phyloP scores from a whole-genome alignment of 495 filamentous ascomycete species.

The Aspergillus conjunctus region DNA sequence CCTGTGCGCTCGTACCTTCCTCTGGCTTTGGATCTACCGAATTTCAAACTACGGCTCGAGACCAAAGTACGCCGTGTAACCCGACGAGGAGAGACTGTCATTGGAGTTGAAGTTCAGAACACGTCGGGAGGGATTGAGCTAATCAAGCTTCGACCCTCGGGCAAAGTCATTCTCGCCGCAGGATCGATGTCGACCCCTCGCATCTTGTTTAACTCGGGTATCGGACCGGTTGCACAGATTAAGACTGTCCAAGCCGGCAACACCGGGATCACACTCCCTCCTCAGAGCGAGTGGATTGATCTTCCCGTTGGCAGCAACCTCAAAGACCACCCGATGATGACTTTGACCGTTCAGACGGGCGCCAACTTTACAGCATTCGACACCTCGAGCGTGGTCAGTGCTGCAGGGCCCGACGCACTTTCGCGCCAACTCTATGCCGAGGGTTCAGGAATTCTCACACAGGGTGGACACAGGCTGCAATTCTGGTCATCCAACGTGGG shows the following conservation, averaged over 20 bases:
- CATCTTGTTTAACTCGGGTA: conserved; percentile 64
- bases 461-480: conserved; percentile 61
- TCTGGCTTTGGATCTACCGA: conserved; percentile 57
- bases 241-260: conserved; percentile 48
- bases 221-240: conserved; percentile 63
- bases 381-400: conserved; percentile 58
- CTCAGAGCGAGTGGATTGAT: conserved; percentile 62
- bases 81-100: conserved; percentile 60
- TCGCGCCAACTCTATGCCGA: conserved; percentile 46
- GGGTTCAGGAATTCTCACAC: conserved; percentile 63
- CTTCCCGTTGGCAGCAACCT: conserved; percentile 73
- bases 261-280: conserved; percentile 48
- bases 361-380: conserved; percentile 62
- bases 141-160: conserved; percentile 57
- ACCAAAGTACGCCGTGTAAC: conserved; percentile 64
- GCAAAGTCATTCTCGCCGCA: conserved; percentile 65
- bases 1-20: conserved; percentile 72
- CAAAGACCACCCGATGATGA: conserved; percentile 70
- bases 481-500: conserved; percentile 30
- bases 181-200: conserved; percentile 70
- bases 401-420: conserved; percentile 37
- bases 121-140: conserved; percentile 60
- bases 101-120: conserved; percentile 65
- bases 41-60: conserved; percentile 68
- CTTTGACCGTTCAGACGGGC: conserved; percentile 59